A percentile compares a stretch with the other conserved stretches of the same genome.
phyloP scores from a whole-genome alignment of 805 yeast species.

The Zygosaccharomyces lentus region DNA sequence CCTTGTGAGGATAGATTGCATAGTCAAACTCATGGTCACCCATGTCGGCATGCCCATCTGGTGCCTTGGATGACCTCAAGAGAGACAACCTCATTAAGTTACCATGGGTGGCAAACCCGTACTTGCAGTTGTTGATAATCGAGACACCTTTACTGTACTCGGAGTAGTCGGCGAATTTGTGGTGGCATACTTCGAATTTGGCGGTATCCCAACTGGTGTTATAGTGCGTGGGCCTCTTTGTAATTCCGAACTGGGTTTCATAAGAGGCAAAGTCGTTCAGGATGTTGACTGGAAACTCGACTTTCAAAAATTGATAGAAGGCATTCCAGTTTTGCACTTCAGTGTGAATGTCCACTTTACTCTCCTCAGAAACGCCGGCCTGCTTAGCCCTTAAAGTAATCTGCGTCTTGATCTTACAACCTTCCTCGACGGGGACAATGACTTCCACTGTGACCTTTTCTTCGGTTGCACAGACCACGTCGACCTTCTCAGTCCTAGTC shows the following conservation, averaged over 20 bases:
- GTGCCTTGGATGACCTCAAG: slow-evolving; percentile 87
- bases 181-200: slow-evolving; percentile 92
- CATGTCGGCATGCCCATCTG: slow-evolving; percentile 94
- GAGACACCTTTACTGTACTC: slow-evolving; percentile 86
- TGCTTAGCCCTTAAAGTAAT: slow-evolving; percentile 52
- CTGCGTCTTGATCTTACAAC: slow-evolving; percentile 57
- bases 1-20: slow-evolving; percentile 79
- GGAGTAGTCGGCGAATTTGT: slow-evolving; percentile 87
- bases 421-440: slow-evolving; percentile 52
- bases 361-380: slow-evolving; percentile 41
- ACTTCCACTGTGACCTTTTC: slow-evolving; percentile 61
- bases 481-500: slow-evolving; percentile 29
- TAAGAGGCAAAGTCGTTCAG: slow-evolving; percentile 73
- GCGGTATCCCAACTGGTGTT: slow-evolving; percentile 97
- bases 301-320: slow-evolving; percentile 81
- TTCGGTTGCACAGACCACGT: slow-evolving; percentile 42
- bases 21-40: slow-evolving; percentile 79
- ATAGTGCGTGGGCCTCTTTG: slow-evolving; percentile 88
- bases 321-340: slow-evolving; percentile 80
- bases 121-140: slow-evolving; percentile 76
- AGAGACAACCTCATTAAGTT: slow-evolving; percentile 81
- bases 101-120: slow-evolving; percentile 94
- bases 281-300: slow-evolving; percentile 88
- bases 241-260: slow-evolving; percentile 92
- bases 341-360: slow-evolving; percentile 49